These are phyloP conservation scores for Aspergillus flavus DNA, from an alignment of 2,329 filamentous ascomycete genomes.

Conservation along the genomic window DNA sequence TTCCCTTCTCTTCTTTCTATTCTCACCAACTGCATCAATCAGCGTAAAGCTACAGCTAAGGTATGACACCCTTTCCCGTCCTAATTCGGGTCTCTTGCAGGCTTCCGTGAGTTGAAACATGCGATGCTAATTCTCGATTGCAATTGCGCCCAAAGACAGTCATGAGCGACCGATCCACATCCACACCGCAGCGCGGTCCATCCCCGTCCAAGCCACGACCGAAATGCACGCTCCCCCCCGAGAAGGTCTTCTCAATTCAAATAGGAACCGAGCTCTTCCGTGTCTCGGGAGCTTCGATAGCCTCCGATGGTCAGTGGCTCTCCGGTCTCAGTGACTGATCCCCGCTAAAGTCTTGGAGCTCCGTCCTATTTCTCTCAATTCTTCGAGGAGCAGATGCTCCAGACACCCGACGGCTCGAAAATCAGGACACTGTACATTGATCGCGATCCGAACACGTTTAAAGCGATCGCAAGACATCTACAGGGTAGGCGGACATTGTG, in stretches of 20 bases:
- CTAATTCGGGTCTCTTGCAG: too few relatives aligned
- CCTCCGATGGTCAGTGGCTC: constrained; percentile 66
- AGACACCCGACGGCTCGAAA: constrained; percentile 59
- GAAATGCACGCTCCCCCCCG: constrained; percentile 49
- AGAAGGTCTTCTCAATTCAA: constrained; percentile 71
- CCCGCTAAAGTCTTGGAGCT: constrained; percentile 64
- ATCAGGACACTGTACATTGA: constrained; percentile 92
- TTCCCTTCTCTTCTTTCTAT: not conserved
- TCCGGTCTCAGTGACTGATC: constrained; percentile 1
- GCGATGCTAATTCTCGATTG: not conserved
- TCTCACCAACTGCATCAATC: not conserved
- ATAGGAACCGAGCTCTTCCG: constrained; percentile 70
- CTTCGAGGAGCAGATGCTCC: constrained; percentile 78
- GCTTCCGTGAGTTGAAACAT: not conserved
- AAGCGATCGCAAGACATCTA: constrained; percentile 84
- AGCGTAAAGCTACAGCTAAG: not conserved
- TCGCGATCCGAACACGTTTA: constrained; percentile 85
- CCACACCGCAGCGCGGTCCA: not conserved
- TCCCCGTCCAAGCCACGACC: constrained; percentile 6
- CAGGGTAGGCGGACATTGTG: constrained; percentile 58
- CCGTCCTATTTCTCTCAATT: constrained; percentile 96
- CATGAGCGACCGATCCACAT: not conserved
- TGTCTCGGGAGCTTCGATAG: constrained; percentile 69
- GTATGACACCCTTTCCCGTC: not conserved
- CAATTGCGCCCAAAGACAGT: not conserved